Base-by-base conservation (phyloP, 2,329 filamentous ascomycete genomes). In the Coniosporium tulheliwenetii region DNA sequence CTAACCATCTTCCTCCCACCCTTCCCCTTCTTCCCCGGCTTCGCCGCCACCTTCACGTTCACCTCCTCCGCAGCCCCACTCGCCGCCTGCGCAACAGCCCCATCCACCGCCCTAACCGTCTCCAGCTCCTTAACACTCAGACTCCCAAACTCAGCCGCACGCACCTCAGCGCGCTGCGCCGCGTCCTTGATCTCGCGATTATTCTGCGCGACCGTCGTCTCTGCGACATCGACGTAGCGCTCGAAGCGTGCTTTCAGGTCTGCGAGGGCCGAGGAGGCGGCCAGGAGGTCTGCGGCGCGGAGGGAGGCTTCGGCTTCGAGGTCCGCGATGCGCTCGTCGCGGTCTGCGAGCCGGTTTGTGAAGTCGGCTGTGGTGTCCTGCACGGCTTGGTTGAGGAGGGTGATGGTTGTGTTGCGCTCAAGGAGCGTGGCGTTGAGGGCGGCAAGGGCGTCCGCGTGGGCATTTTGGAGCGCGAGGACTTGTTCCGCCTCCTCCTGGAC, bases 341-440 rank as follows among this genome's bases (percentile, higher is more conserved):
- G 43, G 7, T 44, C 48, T 37, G 58, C 50, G 32, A 10, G 40
- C 50, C 42, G 49, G 53, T 44, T 43, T 50, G 51, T 41, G 19
- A 52, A 42, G 43, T 42, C 49, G 40, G 47, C 43, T 19, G 42
- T 43, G n/a, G 44, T 29, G 8, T 45, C 48, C 12, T 50, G 48
- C 5, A 50, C 49, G 3, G 48, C 49, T 16, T 53, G 47, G 37
- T 51, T 52, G 5, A 65, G 53, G n/a, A 48, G 43, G 12, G 54
- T 52, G 41, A 66, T 61, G 37, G 62, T 56, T 37, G 51, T 49
- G 37, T 63, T 57, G 32, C 59, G 55, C 9, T 55, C 56, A 10
- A 39, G 40, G 41, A 60, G 50, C n/a, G 41, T 45, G 10, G 43
- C 41, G 39, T 54, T 50, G 40, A 57, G 48, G 3, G 39, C 36